Evolutionary conservation across 2,329 filamentous ascomycete species (phyloP).

Genomic region (Aspergillus pseudotamarii): DNA sequence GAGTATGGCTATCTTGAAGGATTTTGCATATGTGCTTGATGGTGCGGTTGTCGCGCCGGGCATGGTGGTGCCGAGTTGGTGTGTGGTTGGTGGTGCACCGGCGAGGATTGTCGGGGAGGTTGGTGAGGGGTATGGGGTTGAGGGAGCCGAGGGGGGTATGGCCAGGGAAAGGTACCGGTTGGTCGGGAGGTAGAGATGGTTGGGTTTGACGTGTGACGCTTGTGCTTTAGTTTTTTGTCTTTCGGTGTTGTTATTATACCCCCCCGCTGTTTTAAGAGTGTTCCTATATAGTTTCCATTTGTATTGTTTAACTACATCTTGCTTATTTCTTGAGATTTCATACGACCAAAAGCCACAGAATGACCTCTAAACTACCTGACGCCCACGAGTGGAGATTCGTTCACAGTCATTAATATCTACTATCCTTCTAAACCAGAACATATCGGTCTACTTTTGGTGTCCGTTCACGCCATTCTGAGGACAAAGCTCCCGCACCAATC

Average conservation of each 20-base stretch:
- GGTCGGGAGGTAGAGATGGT: constrained; percentile 33
- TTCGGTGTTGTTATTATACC: constrained; percentile 14
- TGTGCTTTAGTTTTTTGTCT: neutral
- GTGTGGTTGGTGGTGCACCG: constrained; percentile 82
- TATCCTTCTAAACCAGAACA: neutral
- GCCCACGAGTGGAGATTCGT: neutral
- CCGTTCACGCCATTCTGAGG: constrained; percentile 14
- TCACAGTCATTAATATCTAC: neutral
- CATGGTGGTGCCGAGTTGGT: constrained; percentile 92
- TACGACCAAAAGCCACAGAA: neutral
- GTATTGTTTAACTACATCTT: neutral
- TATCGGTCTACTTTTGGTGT: neutral
- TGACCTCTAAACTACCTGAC: neutral
- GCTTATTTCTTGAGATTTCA: neutral
- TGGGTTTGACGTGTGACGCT: neutral
- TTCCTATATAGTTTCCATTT: neutral
- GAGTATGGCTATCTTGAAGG: constrained; percentile 89
- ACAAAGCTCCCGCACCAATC: constrained; percentile 48
- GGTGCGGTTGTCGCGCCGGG: constrained; percentile 80
- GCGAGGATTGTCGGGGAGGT: constrained; percentile 81
- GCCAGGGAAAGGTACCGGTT: constrained; percentile 45
- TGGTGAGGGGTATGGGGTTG: constrained; percentile 50
- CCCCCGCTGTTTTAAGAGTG: constrained; percentile 5
- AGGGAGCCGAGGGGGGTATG: constrained; percentile 49
- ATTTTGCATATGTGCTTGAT: constrained; percentile 86